Conservation (phyloP, 2,329 filamentous ascomycete species). For the Ophiostoma australiae region DNA sequence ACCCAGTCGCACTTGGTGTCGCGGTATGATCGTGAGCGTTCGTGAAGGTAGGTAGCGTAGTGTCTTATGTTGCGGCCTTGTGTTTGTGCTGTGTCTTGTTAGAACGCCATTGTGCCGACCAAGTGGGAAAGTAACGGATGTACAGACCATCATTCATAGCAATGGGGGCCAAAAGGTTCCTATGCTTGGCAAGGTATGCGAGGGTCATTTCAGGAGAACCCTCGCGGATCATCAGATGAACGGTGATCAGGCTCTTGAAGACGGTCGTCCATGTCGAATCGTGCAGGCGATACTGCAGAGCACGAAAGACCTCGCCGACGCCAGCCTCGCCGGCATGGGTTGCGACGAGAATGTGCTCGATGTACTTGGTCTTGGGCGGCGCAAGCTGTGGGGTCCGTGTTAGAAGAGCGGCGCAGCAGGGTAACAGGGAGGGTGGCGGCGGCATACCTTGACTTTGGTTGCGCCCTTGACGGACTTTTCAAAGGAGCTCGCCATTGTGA, state of each 20-base stretch:
- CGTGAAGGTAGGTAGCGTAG: constrained; percentile 80
- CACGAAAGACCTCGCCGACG: constrained; percentile 91
- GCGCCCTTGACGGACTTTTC: constrained; percentile 99
- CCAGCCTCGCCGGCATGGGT: constrained; percentile 93
- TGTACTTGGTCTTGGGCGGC: constrained; percentile 97
- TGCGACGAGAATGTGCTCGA: constrained; percentile 93
- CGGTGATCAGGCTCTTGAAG: constrained; percentile 93
- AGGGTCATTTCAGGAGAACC: constrained; percentile 85
- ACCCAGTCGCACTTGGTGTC: constrained; percentile 90
- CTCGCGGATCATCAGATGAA: constrained; percentile 96
- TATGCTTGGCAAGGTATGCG: constrained; percentile 74
- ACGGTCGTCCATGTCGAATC: constrained; percentile 99
- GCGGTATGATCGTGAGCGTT: constrained; percentile 75
- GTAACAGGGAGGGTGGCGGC: background rate
- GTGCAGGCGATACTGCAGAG: constrained; percentile 78
- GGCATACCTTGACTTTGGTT: constrained; percentile 85
- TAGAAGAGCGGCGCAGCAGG: background rate
- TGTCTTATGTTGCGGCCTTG: constrained; percentile 92
- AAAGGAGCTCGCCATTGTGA: constrained; percentile 74
- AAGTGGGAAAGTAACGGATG: background rate
- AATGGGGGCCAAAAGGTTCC: constrained; percentile 79
- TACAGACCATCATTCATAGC: constrained; percentile 82
- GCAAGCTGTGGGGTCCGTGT: constrained; percentile 58
- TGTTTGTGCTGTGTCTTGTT: constrained; percentile 65
- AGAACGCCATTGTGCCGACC: background rate